Base-by-base conservation (phyloP, 805 yeast species). In the Cyberlindnera misumaiensis region DNA sequence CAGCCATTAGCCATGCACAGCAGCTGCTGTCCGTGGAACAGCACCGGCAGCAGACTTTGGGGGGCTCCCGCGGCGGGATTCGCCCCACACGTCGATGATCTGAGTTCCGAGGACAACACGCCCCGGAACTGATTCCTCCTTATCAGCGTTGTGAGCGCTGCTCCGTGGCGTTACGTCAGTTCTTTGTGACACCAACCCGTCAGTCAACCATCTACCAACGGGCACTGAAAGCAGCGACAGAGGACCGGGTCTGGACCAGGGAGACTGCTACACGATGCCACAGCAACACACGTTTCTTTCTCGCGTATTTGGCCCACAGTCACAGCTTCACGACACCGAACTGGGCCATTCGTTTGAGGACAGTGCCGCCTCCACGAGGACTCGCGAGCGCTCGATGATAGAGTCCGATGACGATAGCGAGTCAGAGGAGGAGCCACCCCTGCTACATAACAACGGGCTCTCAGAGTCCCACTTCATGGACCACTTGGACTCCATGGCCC, bases 261-360 rank as follows among this genome's bases (percentile, higher is more conserved):
- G 13, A 5, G 6, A 5, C 7, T 15, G 13, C 31, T n/a, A 10
- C 12, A 29, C 29, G 6, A 42, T 42, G 45, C 35, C 42, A n/a
- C 49, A 45, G 25, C 41, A 49, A 28, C 14, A 35, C 14, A 78
- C 83, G 5, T 79, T 79, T 50, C 63, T 79, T 42, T 76, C 82
- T 9, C 64, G 84, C 30, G 81, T 79, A 16, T 77, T 79, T 58
- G 85, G 83, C 4, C 53, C 62, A 34, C 55, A 58, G 30, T 63
- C 67, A 9, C 52, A 57, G 4, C 51, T 42, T 18, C 53, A 48
- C 14, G 43, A 31, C 12, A 38, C 49, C 4, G 58, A 50, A 34
- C 31, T 50, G 17, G 24, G 24, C 24, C 24, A 8, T 8, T 48
- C 55, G 4, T 41, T 49, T 18, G 34, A 52, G 11, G 41, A 39